phyloP scores from a whole-genome alignment of 2,329 filamentous ascomycete genomes.

The Scortechinia acanthostroma region DNA sequence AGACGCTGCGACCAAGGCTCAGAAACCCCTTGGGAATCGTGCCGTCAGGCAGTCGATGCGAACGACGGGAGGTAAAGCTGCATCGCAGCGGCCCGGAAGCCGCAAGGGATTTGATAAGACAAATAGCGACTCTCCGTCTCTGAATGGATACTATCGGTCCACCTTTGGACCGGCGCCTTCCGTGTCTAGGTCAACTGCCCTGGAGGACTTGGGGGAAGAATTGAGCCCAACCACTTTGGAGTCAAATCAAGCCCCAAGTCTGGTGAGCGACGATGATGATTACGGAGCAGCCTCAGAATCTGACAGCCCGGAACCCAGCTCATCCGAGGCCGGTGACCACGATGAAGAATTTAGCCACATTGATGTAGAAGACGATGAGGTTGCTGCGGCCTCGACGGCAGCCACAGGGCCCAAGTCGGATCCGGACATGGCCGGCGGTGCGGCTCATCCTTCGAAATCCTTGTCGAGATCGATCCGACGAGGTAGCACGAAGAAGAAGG shows the following conservation, averaged over 20 bases:
- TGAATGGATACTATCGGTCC: slow-evolving; percentile 12
- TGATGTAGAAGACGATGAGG: background rate
- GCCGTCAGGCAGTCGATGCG: background rate
- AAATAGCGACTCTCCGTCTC: slow-evolving; percentile 12
- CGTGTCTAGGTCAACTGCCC: slow-evolving; percentile 26
- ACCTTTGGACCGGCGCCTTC: slow-evolving; percentile 10
- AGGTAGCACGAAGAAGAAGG: background rate
- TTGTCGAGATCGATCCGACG: background rate
- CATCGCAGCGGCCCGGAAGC: slow-evolving; percentile 5
- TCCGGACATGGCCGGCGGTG: background rate
- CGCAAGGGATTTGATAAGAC: no score
- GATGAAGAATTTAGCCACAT: slow-evolving; percentile 1
- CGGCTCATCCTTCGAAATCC: background rate
- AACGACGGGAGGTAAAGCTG: slow-evolving; percentile 4
- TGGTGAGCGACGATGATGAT: slow-evolving; percentile 75
- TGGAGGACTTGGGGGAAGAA: slow-evolving; percentile 50
- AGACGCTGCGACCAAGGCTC: slow-evolving; percentile 24
- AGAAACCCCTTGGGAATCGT: background rate
- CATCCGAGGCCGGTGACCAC: background rate
- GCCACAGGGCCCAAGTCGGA: background rate
- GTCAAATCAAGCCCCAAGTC: slow-evolving; percentile 71
- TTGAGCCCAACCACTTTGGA: slow-evolving; percentile 64
- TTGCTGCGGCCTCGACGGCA: background rate
- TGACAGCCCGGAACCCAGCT: background rate
- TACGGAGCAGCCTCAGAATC: slow-evolving; percentile 44